phyloP scores from a whole-genome alignment of 768 basidiomycete genomes.

The Tephrocybe sp. region DNA sequence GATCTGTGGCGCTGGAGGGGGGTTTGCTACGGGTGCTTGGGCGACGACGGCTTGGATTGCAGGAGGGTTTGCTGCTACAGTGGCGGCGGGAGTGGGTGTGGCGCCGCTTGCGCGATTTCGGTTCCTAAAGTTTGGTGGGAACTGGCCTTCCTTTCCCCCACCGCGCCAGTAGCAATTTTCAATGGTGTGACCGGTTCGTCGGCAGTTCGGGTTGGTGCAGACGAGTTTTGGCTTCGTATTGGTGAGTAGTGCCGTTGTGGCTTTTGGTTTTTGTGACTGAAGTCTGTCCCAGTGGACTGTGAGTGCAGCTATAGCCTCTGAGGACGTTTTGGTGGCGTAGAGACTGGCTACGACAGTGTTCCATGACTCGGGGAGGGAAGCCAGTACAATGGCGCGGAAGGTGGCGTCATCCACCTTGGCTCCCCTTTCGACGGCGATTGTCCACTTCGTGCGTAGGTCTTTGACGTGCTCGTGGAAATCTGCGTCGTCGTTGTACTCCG shows the following conservation, averaged over 20 bases:
- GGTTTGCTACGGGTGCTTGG: conserved; percentile 1
- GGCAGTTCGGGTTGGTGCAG: conserved; percentile 23
- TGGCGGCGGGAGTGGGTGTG: not conserved
- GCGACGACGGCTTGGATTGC: too few species aligned
- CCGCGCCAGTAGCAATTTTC: conserved; percentile 30
- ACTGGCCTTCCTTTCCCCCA: conserved; percentile 35
- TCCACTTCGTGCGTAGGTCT: conserved; percentile 15
- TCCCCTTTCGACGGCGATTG: conserved; percentile 14
- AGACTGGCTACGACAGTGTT: conserved; percentile 9
- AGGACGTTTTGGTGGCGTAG: not conserved
- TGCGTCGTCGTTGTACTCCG: conserved; percentile 4
- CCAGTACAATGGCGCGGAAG: conserved; percentile 18
- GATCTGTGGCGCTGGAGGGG: not conserved
- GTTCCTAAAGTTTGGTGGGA: conserved; percentile 20
- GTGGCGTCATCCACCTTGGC: conserved; percentile 14
- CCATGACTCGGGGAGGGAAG: conserved; percentile 17
- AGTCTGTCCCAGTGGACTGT: conserved; percentile 1
- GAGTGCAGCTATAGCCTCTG: conserved; percentile 3
- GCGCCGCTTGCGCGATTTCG: not conserved
- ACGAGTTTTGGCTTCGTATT: not conserved
- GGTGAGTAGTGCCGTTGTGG: not conserved
- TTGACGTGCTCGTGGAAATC: conserved; percentile 18
- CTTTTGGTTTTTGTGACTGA: not conserved
- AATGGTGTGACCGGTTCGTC: conserved; percentile 19
- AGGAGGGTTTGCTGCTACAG: too few species aligned